Conservation (phyloP, 164 flowering plant species). For the Echeveria elegans region DNA sequence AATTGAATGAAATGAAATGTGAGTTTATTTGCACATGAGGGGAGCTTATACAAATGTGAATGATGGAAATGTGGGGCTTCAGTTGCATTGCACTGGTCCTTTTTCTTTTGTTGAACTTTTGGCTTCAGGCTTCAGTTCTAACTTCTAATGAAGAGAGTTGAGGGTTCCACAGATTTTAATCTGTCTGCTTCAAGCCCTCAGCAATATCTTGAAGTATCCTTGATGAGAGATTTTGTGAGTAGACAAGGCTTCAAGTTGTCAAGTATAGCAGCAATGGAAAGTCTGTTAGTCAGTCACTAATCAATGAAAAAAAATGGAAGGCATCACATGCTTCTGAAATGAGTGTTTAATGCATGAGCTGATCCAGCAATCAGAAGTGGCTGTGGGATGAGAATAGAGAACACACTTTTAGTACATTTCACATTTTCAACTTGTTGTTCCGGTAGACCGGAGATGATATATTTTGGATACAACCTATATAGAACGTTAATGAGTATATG, state of each 20-base stretch:
- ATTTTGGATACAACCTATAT: too few species aligned
- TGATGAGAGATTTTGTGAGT: neutral
- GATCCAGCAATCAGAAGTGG: neutral
- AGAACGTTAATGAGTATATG: too few species aligned
- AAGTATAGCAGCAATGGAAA: neutral
- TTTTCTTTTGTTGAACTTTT: too few species aligned
- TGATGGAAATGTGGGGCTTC: conserved; percentile 1
- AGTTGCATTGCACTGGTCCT: neutral
- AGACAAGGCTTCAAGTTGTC: neutral
- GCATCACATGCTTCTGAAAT: neutral
- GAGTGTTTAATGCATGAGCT: neutral
- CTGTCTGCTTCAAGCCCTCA: neutral
- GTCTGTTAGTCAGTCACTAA: too few species aligned
- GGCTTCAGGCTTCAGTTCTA: too few species aligned
- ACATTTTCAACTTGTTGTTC: too few species aligned
- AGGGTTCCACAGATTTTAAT: conserved; percentile 1
- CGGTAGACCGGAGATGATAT: too few species aligned
- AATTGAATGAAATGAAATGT: conserved; percentile 7
- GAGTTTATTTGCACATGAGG: neutral
- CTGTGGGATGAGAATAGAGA: neutral
- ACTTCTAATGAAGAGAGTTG: neutral
- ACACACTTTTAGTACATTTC: neutral
- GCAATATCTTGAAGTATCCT: neutral
- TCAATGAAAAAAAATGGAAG: too few species aligned
- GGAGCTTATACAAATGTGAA: neutral